These are phyloP conservation scores for Acer yangbiense DNA, from an alignment of 345 rosid genomes.

Conservation along the genomic window DNA sequence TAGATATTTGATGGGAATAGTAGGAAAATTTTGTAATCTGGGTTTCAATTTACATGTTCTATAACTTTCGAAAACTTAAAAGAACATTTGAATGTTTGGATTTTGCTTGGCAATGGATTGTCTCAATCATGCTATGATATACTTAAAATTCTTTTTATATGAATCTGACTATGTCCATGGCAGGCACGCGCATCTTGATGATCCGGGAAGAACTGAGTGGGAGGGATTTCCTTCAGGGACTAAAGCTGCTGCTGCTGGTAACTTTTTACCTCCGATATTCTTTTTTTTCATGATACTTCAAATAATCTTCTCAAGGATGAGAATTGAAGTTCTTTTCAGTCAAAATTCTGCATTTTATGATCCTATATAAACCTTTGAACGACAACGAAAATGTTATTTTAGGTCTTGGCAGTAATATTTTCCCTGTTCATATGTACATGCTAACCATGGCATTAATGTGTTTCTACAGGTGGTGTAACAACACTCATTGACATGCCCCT, in stretches of 20 bases:
- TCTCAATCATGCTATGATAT: background rate
- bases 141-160: background rate
- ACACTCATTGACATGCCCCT: conserved; percentile 94
- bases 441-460: conserved; percentile 9
- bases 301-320: background rate
- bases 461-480: conserved; percentile 74
- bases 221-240: conserved; percentile 98
- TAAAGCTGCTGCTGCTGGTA: conserved; percentile 97
- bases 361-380: background rate
- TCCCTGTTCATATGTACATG: background rate
- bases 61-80: background rate
- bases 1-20: background rate
- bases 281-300: background rate
- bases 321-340: background rate
- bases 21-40: background rate
- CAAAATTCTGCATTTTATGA: background rate
- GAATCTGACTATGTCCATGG: conserved; percentile 8
- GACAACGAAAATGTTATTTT: background rate
- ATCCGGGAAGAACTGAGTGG: conserved; percentile 98
- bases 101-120: background rate
- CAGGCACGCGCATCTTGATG: conserved; percentile 97
- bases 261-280: background rate
- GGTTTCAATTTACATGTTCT: background rate
- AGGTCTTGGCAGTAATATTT: background rate
- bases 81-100: background rate